Base-by-base conservation (phyloP, 2,329 filamentous ascomycete genomes). In the Penicillium sp. region DNA sequence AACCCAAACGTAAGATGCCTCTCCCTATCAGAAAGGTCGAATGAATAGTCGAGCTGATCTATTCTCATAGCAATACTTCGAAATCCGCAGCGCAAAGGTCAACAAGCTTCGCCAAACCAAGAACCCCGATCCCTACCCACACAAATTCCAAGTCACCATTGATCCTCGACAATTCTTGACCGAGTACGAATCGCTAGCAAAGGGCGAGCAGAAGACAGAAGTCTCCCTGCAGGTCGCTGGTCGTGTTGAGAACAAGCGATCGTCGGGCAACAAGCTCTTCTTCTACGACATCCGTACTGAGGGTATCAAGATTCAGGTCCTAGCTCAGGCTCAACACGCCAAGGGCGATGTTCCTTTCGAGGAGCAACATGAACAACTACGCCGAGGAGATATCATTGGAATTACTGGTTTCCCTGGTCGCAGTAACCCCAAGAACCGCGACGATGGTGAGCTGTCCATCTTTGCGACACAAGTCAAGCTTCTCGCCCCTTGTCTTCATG, bases 301-400 rank as follows among this genome's bases (percentile, higher is more conserved):
- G 70, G 88, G 88, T 57, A 80, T 84, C 64, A 89, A 90, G 73
- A 81, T 96, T 47, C 95, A 99, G 79, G 85, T 97, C 62, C 90
- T 97, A 81, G 95, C 91, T 71, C 91, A 97, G 74, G 83, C 89
- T 47, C 87, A 96, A 68, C 84, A 95, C 66, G 83, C 86, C 57
- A 83, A 82, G 57, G 84, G 87, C 63, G 83, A 83, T 49, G 81
- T 83, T 20, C 74, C 86, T 7, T 99, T 97, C 66, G 88, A 89
- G 65, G 84, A 89, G 59, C 93, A 97, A 77, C 94, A 99, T 71
- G 87, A 96, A 67, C 82, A 89, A 72, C 83, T 99, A 59, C 86
- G 92, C 64, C 83, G 93, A 73, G 95, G 94, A 71, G 95, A 99
- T 73, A 90, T 96, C 63, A 89, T 99, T 66, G 94, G 93, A 59